Evolutionary conservation across 257 asterid genomes (phyloP).

Genomic region (Scutellaria barbata): DNA sequence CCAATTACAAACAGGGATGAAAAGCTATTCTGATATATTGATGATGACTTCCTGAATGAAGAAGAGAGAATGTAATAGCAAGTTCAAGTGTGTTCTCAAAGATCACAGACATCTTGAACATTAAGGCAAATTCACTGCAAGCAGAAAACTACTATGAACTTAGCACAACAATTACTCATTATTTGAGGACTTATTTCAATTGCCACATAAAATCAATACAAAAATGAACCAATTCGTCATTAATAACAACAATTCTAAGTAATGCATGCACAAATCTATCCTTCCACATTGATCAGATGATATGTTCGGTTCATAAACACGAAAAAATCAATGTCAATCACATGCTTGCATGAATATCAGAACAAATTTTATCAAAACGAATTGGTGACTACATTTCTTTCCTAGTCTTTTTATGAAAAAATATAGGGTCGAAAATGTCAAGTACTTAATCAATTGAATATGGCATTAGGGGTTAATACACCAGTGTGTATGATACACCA

Average conservation of each 20-base stretch:
- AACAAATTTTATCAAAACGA: background rate
- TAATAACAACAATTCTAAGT: background rate
- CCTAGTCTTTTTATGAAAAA: too few species aligned
- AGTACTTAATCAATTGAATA: background rate
- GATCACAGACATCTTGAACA: background rate
- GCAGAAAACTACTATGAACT: background rate
- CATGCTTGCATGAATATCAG: background rate
- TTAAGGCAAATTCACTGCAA: background rate
- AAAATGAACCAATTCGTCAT: background rate
- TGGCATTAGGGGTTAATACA: background rate
- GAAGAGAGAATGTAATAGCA: background rate
- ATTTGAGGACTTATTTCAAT: background rate
- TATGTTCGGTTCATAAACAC: background rate
- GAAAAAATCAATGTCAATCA: background rate
- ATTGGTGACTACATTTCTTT: too few species aligned
- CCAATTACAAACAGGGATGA: slow-evolving; percentile 2
- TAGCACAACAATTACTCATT: background rate
- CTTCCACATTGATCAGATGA: background rate
- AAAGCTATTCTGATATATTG: background rate
- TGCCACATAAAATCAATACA: background rate
- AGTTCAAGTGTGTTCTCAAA: background rate
- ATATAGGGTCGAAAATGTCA: background rate
- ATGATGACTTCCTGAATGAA: slow-evolving; percentile 5
- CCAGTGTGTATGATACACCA: background rate
- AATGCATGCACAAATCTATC: background rate